Evolutionary conservation across 352 stramenopile genomes (phyloP).

Genomic region (Globisporangium cylindrosporum): DNA sequence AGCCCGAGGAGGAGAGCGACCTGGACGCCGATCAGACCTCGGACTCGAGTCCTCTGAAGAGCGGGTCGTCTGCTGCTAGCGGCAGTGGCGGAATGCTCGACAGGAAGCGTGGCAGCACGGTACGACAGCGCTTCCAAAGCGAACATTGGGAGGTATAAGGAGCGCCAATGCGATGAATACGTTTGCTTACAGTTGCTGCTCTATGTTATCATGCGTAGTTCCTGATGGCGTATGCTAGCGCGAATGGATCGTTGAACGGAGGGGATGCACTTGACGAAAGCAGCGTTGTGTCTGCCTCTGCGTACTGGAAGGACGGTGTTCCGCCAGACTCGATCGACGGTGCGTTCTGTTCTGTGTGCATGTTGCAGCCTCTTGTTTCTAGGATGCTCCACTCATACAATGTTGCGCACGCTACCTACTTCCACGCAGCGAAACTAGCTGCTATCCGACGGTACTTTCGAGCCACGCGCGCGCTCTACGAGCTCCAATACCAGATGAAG

Average conservation of each 20-base stretch:
- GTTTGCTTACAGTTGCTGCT: neutral
- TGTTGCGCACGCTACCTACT: neutral
- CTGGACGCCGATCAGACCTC: constrained; percentile 8
- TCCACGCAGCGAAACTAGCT: constrained; percentile 47
- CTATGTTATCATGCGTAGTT: neutral
- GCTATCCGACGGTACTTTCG: constrained; percentile 57
- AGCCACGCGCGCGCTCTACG: constrained; percentile 60
- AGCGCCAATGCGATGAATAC: neutral
- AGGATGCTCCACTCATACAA: neutral
- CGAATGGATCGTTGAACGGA: neutral
- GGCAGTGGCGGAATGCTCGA: constrained; percentile 3
- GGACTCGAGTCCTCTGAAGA: constrained; percentile 17
- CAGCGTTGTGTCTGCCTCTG: constrained; percentile 5
- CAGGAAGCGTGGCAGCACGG: constrained; percentile 16
- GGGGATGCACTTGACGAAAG: neutral
- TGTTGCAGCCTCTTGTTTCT: neutral
- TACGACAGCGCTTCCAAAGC: neutral
- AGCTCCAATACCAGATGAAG: constrained; percentile 76
- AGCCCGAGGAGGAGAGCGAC: constrained; percentile 18
- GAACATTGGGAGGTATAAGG: neutral
- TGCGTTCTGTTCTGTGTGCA: neutral
- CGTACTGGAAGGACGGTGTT: constrained; percentile 16
- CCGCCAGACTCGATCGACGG: constrained; percentile 17
- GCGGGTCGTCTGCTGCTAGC: neutral
- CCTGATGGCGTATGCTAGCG: constrained; percentile 1